These are phyloP conservation scores for Plectosphaerella sp. DNA, from an alignment of 2,329 filamentous ascomycete genomes.

Conservation along the genomic window DNA sequence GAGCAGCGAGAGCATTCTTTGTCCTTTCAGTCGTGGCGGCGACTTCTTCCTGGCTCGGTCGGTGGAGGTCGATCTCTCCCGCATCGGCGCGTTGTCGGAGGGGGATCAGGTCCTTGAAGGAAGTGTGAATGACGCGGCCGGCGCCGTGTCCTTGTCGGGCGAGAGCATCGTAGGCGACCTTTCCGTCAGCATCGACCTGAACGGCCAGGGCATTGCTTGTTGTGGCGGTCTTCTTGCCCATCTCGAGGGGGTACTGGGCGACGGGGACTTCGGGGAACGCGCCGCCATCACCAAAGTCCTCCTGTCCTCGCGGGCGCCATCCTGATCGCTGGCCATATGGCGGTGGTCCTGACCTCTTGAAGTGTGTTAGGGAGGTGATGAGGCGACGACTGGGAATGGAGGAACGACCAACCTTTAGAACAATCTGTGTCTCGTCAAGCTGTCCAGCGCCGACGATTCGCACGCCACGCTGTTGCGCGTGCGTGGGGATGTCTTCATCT, in stretches of 20 bases:
- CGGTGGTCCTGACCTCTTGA: conserved; percentile 73
- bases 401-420: conserved; percentile 57
- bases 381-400: neutral
- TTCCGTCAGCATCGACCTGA: conserved; percentile 85
- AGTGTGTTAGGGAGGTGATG: conserved; percentile 1
- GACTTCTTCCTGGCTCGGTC: conserved; percentile 82
- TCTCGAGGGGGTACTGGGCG: conserved; percentile 92
- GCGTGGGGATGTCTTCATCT: conserved; percentile 72
- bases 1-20: conserved; percentile 73
- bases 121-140: conserved; percentile 81
- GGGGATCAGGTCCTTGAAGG: conserved; percentile 95
- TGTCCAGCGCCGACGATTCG: conserved; percentile 76
- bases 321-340: conserved; percentile 80
- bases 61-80: conserved; percentile 81
- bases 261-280: conserved; percentile 92
- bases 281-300: conserved; percentile 95
- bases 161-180: conserved; percentile 95
- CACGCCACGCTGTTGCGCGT: conserved; percentile 72
- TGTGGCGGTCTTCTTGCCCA: conserved; percentile 74
- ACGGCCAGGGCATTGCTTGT: conserved; percentile 86
- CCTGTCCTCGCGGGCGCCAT: conserved; percentile 84
- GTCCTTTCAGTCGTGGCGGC: conserved; percentile 82
- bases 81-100: conserved; percentile 88
- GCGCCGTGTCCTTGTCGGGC: conserved; percentile 84
- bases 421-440: conserved; percentile 80